phyloP scores from a whole-genome alignment of 495 filamentous ascomycete species.

The Penicillium odoratum region DNA sequence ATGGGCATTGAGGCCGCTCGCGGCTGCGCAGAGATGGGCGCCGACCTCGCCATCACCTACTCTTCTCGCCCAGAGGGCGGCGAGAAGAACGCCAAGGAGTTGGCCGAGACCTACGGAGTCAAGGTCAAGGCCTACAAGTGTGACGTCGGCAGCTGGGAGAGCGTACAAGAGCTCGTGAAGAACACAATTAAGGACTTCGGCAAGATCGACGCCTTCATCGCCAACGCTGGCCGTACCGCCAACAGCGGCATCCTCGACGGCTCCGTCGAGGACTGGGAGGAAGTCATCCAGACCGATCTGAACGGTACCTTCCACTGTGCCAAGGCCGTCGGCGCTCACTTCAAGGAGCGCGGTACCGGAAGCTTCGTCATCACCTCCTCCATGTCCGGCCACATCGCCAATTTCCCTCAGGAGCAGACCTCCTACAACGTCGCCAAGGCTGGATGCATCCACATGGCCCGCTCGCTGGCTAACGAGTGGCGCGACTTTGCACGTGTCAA shows the following conservation, averaged over 20 bases:
- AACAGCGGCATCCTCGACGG: conserved; percentile 63
- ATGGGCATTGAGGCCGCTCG: conserved; percentile 76
- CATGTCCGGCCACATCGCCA: conserved; percentile 75
- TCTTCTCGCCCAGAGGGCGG: conserved; percentile 59
- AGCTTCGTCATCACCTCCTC: conserved; percentile 63
- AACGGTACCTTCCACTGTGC: conserved; percentile 70
- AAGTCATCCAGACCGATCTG: conserved; percentile 65
- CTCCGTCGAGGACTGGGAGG: conserved; percentile 63
- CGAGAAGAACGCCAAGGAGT: conserved; percentile 64
- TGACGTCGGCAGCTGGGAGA: conserved; percentile 51
- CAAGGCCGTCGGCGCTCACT: conserved; percentile 63
- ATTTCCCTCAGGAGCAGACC: conserved; percentile 77
- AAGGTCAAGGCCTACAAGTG: conserved; percentile 68
- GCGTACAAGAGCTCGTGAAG: conserved; percentile 49
- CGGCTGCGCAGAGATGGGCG: conserved; percentile 71
- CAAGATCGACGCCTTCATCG: conserved; percentile 66
- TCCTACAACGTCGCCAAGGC: conserved; percentile 82
- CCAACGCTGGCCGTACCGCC: conserved; percentile 68
- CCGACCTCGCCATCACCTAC: conserved; percentile 68
- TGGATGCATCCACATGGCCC: conserved; percentile 52
- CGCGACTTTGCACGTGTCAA: conserved; percentile 75
- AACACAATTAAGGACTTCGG: conserved; percentile 62
- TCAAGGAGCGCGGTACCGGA: conserved; percentile 61
- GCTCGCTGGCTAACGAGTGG: conserved; percentile 73
- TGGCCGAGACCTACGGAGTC: conserved; percentile 59